Evolutionary conservation across 192 early-diverging fungal genomes (phyloP), one percentile per base, ranked within the genome.

Genomic region (Borealophlyctis nickersoniae): DNA sequence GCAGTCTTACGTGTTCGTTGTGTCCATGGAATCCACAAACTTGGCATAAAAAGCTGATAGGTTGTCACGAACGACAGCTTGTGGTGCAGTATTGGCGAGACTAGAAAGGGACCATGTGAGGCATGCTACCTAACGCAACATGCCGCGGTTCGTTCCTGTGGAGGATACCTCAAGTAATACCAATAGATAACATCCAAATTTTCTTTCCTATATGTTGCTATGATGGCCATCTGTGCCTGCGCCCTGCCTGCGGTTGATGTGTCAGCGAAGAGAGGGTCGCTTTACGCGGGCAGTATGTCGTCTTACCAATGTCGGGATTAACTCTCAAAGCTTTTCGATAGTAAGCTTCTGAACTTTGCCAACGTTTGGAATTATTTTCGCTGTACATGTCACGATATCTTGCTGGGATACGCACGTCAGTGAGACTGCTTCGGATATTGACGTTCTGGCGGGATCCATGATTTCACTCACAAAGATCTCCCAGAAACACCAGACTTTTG

Each of bases 161-260:
- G n/a, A 11, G 29, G 28, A n/a, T 14, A 77, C 76, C 71, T 73
- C 23, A 79, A 32, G 36, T 36, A 73, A 54, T 79, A 73, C 70
- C 71, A 79, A 58, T 75, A 79, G 19, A 75, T 31, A 2, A 60
- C 73, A n/a, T 66, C 66, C 14, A 79, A 34, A 60, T 79, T 30
- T 9, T 58, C 32, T 16, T 65, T 65, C 0, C 28, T 26, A 32
- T 72, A 53, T 22, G 52, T 74, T 4, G 77, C 66, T 13, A 75
- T 16, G 39, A 79, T 74, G 0, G 77, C 77, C 3, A 79, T 62
- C 61, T 79, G 73, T 0, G 71, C 64, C 28, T 60, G 55, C 2
- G 77, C 70, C 60, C 70, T 74, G 49, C 76, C 76, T 77, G 59
- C 51, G n/a, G n/a, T n/a, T n/a, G n/a, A n/a, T n/a, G n/a, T n/a